These are phyloP conservation scores for Hypoxylon subgilvum DNA, from an alignment of 495 filamentous ascomycete species.

Conservation along the genomic window DNA sequence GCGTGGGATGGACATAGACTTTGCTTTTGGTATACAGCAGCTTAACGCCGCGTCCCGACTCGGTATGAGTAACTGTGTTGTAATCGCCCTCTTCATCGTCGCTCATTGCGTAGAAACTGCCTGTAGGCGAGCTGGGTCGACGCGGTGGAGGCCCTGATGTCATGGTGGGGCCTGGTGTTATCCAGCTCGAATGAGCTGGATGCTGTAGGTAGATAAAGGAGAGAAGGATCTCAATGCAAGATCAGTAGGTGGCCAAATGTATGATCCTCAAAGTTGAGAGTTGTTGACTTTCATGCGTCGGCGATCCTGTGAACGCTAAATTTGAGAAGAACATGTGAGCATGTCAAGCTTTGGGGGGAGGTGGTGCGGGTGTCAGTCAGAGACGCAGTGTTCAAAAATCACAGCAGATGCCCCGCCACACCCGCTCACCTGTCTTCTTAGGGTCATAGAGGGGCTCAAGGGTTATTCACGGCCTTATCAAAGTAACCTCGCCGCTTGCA, in stretches of 20 bases:
- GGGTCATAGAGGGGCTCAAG: not conserved
- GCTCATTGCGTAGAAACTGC: slow-evolving; percentile 94
- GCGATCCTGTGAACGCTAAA: not conserved
- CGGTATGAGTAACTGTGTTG: slow-evolving; percentile 88
- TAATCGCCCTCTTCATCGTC: slow-evolving; percentile 96
- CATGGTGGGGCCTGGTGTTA: slow-evolving; percentile 37
- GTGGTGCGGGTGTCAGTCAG: slow-evolving; percentile 8
- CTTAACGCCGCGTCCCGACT: slow-evolving; percentile 84
- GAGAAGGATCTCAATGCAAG: slow-evolving; percentile 8
- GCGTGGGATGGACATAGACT: slow-evolving; percentile 96
- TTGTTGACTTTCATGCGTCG: not conserved
- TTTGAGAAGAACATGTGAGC: slow-evolving; percentile 23
- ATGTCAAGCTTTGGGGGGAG: slow-evolving; percentile 9
- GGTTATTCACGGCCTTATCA: slow-evolving; percentile 6
- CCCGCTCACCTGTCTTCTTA: not conserved
- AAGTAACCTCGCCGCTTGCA: slow-evolving; percentile 15
- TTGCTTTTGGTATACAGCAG: slow-evolving; percentile 98
- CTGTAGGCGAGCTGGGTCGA: slow-evolving; percentile 71
- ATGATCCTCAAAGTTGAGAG: slow-evolving; percentile 6
- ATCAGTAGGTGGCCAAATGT: slow-evolving; percentile 5
- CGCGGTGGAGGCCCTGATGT: slow-evolving; percentile 41
- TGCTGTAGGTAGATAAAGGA: slow-evolving; percentile 9
- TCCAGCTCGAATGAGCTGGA: slow-evolving; percentile 31
- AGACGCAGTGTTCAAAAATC: too few species aligned
- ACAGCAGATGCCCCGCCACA: slow-evolving; percentile 27